Conservation (phyloP, 148 eudicot genomes). For the Talinum fruticosum region DNA sequence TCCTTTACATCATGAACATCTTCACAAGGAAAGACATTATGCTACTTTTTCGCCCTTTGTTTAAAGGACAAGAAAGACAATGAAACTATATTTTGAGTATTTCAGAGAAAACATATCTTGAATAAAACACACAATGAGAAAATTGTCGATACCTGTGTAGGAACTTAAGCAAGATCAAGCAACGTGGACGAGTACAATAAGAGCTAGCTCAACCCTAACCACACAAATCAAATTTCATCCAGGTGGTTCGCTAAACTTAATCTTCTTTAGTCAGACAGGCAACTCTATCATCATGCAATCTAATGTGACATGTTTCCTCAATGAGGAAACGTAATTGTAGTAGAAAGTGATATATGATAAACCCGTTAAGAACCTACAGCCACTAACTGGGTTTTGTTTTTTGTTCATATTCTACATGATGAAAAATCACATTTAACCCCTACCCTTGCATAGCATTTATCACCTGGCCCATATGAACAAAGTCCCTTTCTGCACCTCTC, state of each 20-base stretch:
- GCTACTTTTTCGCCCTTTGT: no score
- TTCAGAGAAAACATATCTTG: no score
- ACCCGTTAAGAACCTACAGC: neutral
- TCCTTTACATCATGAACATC: no score
- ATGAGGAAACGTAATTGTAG: neutral
- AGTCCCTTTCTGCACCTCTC: neutral
- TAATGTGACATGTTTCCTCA: neutral
- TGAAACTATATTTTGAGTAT: no score
- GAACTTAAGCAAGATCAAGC: no score
- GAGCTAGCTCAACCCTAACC: neutral
- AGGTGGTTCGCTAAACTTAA: neutral
- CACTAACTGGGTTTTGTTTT: no score
- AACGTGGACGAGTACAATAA: neutral
- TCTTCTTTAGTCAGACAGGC: neutral
- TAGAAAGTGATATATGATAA: neutral
- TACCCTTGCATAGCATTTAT: neutral
- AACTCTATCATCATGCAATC: neutral
- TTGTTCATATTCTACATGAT: neutral
- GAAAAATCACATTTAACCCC: neutral
- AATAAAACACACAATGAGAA: no score
- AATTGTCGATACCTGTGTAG: no score
- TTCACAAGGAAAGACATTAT: no score
- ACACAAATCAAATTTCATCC: neutral
- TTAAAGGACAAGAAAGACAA: no score
- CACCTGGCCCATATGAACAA: neutral